Base-by-base conservation (phyloP, 768 basidiomycete genomes). In the Kwoniella sp. region DNA sequence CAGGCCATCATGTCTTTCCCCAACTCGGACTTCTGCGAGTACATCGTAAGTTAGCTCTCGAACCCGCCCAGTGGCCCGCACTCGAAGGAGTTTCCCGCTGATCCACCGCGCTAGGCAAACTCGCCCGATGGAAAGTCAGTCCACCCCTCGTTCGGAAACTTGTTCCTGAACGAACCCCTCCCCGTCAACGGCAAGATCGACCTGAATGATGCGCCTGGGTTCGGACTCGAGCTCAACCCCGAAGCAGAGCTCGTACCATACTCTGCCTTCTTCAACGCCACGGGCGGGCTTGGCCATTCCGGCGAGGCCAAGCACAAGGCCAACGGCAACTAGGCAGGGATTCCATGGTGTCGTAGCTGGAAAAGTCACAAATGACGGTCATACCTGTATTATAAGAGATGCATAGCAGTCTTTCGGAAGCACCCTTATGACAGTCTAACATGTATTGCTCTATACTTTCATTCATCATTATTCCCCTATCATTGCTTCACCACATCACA, bases 1-100 rank as follows among this genome's bases (percentile, higher is more conserved):
- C 76, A 78, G 53, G 78, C 78, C 31, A 77, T 78, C 61, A 75
- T 78, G 62, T 71, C 73, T 14, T 78, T 79, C 65, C 63, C 74
- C 28, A 69, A 76, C 60, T 61, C 64, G 10, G 67, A 71, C 17
- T 77, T 75, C 69, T 74, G 69, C 53, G 74, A 74, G 47, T 73
- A 70, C 60, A 67, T 73, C 37, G 59, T 60, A 37, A 46, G 57
- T 56, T n/a, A n/a, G n/a, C n/a, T n/a, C n/a, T n/a, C n/a, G n/a
- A n/a, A n/a, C n/a, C n/a, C n/a, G 12, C n/a, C n/a, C n/a, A n/a
- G n/a, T n/a, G n/a, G n/a, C n/a, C n/a, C n/a, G n/a, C n/a, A n/a
- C n/a, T n/a, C n/a, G n/a, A n/a, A n/a, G n/a, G n/a, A n/a, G n/a
- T n/a, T n/a, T n/a, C n/a, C n/a, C n/a, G n/a, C n/a, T n/a, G n/a